Evolutionary conservation across 352 stramenopile genomes (phyloP).

Genomic region (Pythium insidiosum): DNA sequence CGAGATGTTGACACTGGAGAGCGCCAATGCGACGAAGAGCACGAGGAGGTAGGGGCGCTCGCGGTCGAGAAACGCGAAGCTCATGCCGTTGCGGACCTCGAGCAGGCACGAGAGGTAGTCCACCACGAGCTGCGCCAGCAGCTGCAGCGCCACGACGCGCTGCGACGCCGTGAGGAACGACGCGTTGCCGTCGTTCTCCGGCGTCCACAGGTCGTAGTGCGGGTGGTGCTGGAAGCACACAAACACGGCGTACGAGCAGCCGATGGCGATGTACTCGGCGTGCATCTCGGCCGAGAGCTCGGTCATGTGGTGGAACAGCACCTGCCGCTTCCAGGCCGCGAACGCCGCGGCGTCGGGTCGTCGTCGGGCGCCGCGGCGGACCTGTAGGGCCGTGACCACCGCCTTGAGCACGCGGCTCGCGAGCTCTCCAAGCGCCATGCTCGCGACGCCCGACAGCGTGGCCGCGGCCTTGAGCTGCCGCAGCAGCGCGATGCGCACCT

Average conservation of each 20-base stretch:
- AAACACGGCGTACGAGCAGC: conserved; percentile 25
- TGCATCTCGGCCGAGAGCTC: conserved; percentile 35
- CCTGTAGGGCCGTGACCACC: conserved; percentile 4
- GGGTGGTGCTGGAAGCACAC: conserved; percentile 11
- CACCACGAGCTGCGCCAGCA: conserved; percentile 1
- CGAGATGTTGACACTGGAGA: conserved; percentile 10
- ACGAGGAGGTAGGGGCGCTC: conserved; percentile 4
- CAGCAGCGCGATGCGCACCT: conserved; percentile 27
- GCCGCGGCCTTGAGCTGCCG: conserved; percentile 11
- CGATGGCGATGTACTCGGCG: conserved; percentile 35
- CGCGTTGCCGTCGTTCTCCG: not conserved
- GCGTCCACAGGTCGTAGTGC: not conserved
- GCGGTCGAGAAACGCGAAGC: not conserved
- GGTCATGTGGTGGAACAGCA: conserved; percentile 14
- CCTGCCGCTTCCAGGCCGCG: conserved; percentile 7
- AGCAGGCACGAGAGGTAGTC: conserved; percentile 4
- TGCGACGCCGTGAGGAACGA: not conserved
- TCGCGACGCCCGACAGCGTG: conserved; percentile 12
- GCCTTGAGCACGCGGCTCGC: conserved; percentile 12
- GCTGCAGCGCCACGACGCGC: not conserved
- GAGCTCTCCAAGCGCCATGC: conserved; percentile 18
- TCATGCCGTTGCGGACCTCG: not conserved
- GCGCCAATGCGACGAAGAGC: not conserved
- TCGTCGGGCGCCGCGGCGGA: not conserved
- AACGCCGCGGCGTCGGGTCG: not conserved